Evolutionary conservation across 108 stramenopile genomes (phyloP), one percentile per base, ranked within the genome.

Genomic region (Poteriospumella lacustris): DNA sequence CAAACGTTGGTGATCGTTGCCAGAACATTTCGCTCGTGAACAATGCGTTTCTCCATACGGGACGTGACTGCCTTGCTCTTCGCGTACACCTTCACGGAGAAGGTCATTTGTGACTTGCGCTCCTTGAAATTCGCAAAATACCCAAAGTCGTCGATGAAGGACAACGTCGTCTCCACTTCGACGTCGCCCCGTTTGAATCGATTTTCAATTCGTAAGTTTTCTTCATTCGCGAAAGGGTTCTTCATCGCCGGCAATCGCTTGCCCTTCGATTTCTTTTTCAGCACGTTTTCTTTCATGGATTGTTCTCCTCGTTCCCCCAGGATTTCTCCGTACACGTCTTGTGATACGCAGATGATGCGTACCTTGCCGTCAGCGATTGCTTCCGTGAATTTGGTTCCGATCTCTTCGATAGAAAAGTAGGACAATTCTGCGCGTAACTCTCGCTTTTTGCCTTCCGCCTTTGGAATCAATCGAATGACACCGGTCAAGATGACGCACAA

Each of bases 91-190:
- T 73, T 73, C 12, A 73, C 36, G 31, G n/a, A 33, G 42, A 5
- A 26, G 36, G 41, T 42, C 5, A 24, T 3, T 42, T 73, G 9
- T 3, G 43, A 24, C 42, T 33, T 26, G 9, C 9, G 26, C 38
- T 56, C 64, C 12, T 40, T 36, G 36, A 68, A 68, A 19, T 19
- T 68, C 15, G 19, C 64, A 67, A 67, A 38, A 67, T 31, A 67
- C 12, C 39, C 64, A 67, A 15, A 67, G 31, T 67, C 64, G 9
- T 9, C 36, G 15, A 67, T 67, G 15, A 40, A 41, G 40, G 40
- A 15, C 9, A 67, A 15, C 5, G 70, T n/a, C 28, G 38, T n/a
- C 9, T 52, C 70, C 28, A 73, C 26, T n/a, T n/a, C n/a, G n/a
- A n/a, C n/a, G n/a, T n/a, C n/a, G n/a, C n/a, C n/a, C n/a, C n/a